Evolutionary conservation across 306 rosid species (phyloP), one percentile per base, ranked within the genome.

Genomic region (Morella rubra): DNA sequence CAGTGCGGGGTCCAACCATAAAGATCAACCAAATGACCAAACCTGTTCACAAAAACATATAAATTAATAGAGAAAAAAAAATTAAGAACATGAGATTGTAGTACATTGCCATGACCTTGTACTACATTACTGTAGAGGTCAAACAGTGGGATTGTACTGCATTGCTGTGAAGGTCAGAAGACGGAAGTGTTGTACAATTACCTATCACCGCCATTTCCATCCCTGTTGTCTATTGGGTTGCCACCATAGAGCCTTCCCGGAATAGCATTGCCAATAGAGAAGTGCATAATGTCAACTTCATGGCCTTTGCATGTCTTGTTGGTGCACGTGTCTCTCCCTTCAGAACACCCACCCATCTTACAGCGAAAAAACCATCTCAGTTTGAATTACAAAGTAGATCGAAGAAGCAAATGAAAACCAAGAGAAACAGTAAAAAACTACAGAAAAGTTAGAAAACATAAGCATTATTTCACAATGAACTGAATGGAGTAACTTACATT

Each of bases 1-100:
- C 98, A 94, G 73, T 94, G 98, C 46, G 98, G 98, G 79, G 89
- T 94, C 98, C 97, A 94, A 8, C 95, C 87, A 84, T 94, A 94
- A 47, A 92, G 86, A 85, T 94, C 98, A 74, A 87, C 95, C 86
- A 94, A 81, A 82, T 92, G 96, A 53, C 97, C 98, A 77, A 90
- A 91, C 87, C 98, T 93, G 82, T 60, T 73, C 24, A 74, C 62
- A 77, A 16, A 32, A 86, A 68, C 64, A 71, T 54, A 44, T 8
- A 65, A 64, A 70, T 20, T 24, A 73, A 72, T 76, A 72, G 32
- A 24, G 49, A 45, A 71, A 32, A 27, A 12, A 15, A 18, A 61
- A 70, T 58, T 46, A 64, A 4, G 32, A 80, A 77, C 62, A 71
- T 22, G 77, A 8, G 55, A 44, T 76, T 77, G 37, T 72, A 53